A percentile compares a stretch with the other conserved stretches of the same genome.
These are phyloP conservation scores for Paracorniculantispora psalliotae DNA, from an alignment of 2,329 filamentous ascomycete genomes.

Conservation along the genomic window DNA sequence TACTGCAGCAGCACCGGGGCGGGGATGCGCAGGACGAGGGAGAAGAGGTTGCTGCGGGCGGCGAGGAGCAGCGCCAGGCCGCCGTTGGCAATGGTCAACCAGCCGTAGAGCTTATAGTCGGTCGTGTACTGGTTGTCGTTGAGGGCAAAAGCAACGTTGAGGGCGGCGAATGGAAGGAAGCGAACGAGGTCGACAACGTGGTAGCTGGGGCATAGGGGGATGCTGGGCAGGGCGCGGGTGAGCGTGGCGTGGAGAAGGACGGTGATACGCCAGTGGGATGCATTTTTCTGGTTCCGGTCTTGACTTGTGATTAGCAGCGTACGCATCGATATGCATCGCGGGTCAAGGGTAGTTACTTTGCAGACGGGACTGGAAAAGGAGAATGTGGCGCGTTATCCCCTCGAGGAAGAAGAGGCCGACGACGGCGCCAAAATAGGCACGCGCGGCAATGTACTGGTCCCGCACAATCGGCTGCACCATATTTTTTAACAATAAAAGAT, in stretches of 20 bases:
- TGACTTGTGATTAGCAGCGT: neutral
- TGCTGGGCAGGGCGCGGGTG: slow-evolving; percentile 14
- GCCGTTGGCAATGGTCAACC: slow-evolving; percentile 23
- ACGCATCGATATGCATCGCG: neutral
- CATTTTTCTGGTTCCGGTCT: neutral
- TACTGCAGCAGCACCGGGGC: slow-evolving; percentile 18
- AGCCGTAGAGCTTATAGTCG: slow-evolving; percentile 25
- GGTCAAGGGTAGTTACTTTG: neutral
- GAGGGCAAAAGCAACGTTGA: slow-evolving; percentile 21
- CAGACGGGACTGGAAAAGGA: neutral
- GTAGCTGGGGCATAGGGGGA: slow-evolving; percentile 11
- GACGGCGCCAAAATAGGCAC: slow-evolving; percentile 17
- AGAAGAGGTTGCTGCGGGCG: slow-evolving; percentile 21
- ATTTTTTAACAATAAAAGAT: neutral
- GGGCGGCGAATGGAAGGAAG: slow-evolving; percentile 17
- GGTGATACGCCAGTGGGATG: slow-evolving; percentile 11
- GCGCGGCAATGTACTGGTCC: slow-evolving; percentile 19
- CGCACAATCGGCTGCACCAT: slow-evolving; percentile 16
- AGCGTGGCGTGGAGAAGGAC: slow-evolving; percentile 16
- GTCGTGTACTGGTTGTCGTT: slow-evolving; percentile 21
- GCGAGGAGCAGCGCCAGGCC: slow-evolving; percentile 21
- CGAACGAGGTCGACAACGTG: slow-evolving; percentile 18
- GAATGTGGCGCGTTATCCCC: slow-evolving; percentile 9
- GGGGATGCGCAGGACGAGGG: slow-evolving; percentile 19
- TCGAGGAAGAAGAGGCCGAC: slow-evolving; percentile 21